Percentiles rank a stretch among this genome's conserved stretches.
Evolutionary conservation across 2,329 filamentous ascomycete species (phyloP).

Genomic region (Hypoxylon sp.): DNA sequence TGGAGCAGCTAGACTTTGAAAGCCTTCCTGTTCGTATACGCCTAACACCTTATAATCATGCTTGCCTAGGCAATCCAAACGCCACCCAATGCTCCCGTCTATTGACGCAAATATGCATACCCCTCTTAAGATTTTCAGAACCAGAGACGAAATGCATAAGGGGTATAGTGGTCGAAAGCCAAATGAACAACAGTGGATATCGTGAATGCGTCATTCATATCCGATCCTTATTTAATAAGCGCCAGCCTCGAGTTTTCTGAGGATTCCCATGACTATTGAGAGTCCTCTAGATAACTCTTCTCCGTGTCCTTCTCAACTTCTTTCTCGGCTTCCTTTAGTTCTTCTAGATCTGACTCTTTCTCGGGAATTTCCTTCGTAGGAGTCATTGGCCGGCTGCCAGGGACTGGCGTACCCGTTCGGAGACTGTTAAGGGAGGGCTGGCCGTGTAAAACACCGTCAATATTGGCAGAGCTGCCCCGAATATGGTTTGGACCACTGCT

Average conservation of each 20-base stretch:
- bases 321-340: slow-evolving; percentile 10
- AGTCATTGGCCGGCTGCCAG: slow-evolving; percentile 34
- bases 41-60: background rate
- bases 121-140: background rate
- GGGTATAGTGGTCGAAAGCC: slow-evolving; percentile 19
- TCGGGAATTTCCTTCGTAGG: slow-evolving; percentile 31
- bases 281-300: slow-evolving; percentile 20
- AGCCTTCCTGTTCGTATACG: background rate
- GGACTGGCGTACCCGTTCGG: slow-evolving; percentile 16
- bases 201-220: background rate
- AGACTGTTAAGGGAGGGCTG: slow-evolving; percentile 26
- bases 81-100: slow-evolving; percentile 20
- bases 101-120: background rate
- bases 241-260: slow-evolving; percentile 29
- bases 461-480: slow-evolving; percentile 15
- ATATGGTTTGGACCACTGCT: slow-evolving; percentile 34
- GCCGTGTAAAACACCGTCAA: slow-evolving; percentile 10
- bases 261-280: slow-evolving; percentile 37
- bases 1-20: background rate
- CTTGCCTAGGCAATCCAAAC: slow-evolving; percentile 12
- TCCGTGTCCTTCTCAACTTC: slow-evolving; percentile 14
- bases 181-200: slow-evolving; percentile 4
- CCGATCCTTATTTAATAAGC: slow-evolving; percentile 20
- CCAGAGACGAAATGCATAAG: slow-evolving; percentile 12
- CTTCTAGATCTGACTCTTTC: slow-evolving; percentile 13